These are phyloP conservation scores for Xylaria sp. DNA, from an alignment of 2,329 filamentous ascomycete species.

Conservation along the genomic window DNA sequence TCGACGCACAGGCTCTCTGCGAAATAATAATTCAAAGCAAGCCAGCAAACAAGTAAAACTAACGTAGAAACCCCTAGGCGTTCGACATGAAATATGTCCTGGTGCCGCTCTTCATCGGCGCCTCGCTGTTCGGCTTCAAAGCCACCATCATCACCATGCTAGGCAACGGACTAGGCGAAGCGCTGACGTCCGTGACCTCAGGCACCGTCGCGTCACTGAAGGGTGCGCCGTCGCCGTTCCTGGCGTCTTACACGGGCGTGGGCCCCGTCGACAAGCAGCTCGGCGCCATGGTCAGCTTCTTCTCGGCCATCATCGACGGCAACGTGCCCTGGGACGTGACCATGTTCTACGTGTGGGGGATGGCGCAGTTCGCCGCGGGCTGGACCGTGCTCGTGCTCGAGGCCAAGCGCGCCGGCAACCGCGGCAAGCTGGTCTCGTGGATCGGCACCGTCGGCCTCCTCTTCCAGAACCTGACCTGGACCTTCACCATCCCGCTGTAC, in stretches of 20 bases:
- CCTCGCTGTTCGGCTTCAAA: slow-evolving; percentile 42
- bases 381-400: slow-evolving; percentile 49
- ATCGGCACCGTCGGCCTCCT: slow-evolving; percentile 41
- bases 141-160: slow-evolving; percentile 35
- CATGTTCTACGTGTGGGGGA: slow-evolving; percentile 45
- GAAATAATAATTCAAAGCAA: neutral
- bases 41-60: neutral
- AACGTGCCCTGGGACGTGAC: slow-evolving; percentile 39
- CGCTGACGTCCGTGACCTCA: slow-evolving; percentile 23
- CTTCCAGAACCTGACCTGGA: slow-evolving; percentile 46
- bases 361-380: slow-evolving; percentile 46
- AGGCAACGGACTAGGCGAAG: slow-evolving; percentile 37
- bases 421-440: slow-evolving; percentile 43
- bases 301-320: slow-evolving; percentile 45
- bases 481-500: slow-evolving; percentile 46
- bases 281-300: slow-evolving; percentile 47
- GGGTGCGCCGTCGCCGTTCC: slow-evolving; percentile 43
- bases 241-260: slow-evolving; percentile 40
- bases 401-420: slow-evolving; percentile 45
- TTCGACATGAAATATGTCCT: slow-evolving; percentile 39
- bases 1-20: neutral
- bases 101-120: slow-evolving; percentile 42
- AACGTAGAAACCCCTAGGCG: slow-evolving; percentile 15
- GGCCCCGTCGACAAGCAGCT: slow-evolving; percentile 40
- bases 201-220: slow-evolving; percentile 30